Percentiles rank a stretch among this genome's conserved stretches.
phyloP scores from a whole-genome alignment of 306 rosid genomes.

The Erythrophleum fordii region DNA sequence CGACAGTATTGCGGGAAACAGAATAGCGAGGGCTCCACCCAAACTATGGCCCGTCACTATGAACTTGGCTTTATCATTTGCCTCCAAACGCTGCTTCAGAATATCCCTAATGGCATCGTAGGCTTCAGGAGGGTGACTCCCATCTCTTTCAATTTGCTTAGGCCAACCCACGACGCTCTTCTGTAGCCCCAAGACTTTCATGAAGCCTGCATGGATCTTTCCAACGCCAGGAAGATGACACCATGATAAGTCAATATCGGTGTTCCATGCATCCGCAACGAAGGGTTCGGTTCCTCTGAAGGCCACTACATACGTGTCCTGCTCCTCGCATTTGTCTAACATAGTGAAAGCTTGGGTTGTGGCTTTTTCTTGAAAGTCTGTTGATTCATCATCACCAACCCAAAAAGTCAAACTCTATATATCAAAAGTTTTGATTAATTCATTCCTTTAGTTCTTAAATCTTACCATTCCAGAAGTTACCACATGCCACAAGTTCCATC shows the following conservation, averaged over 20 bases:
- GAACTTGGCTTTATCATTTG: conserved; percentile 41
- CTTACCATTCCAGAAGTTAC: conserved; percentile 71
- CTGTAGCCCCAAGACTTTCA: conserved; percentile 67
- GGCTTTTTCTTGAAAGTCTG: conserved; percentile 59
- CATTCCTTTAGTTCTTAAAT: too few species aligned
- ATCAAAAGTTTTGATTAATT: too few species aligned
- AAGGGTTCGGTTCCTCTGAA: conserved; percentile 73
- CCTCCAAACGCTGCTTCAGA: conserved; percentile 22
- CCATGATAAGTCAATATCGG: conserved; percentile 70
- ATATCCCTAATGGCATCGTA: conserved; percentile 52
- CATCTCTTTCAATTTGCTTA: conserved; percentile 11
- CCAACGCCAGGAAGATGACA: conserved; percentile 49
- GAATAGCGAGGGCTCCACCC: conserved; percentile 25
- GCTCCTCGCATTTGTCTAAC: conserved; percentile 38
- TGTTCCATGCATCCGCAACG: conserved; percentile 67
- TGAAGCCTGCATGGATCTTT: conserved; percentile 69
- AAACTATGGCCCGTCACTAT: conserved; percentile 58
- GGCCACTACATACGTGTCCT: conserved; percentile 56
- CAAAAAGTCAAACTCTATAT: too few species aligned
- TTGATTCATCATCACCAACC: not conserved
- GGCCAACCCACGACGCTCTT: conserved; percentile 51
- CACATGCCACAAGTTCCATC: conserved; percentile 59
- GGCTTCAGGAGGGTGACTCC: conserved; percentile 36
- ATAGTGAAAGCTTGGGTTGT: conserved; percentile 59
- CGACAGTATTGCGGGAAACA: conserved; percentile 49